Evolutionary conservation across 1,284 basidiomycete genomes (phyloP).

Genomic region (Cutaneotrichosporon spelunceum): DNA sequence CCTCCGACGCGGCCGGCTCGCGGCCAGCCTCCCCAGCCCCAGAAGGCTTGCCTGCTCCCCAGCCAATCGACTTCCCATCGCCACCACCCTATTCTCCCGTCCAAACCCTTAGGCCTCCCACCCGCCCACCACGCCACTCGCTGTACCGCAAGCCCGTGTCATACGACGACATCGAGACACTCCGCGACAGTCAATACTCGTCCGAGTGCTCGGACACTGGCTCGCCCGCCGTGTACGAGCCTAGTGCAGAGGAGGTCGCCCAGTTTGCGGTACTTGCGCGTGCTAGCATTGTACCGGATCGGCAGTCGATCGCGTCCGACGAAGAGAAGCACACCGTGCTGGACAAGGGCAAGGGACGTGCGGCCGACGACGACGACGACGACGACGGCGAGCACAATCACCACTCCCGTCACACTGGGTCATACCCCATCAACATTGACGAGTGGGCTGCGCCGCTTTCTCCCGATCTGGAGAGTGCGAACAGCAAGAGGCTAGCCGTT

Average conservation of each 20-base stretch:
- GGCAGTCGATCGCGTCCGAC: not conserved
- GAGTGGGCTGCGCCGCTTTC: not conserved
- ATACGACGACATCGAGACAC: not conserved
- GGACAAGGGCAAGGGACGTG: not conserved
- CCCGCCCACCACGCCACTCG: not conserved
- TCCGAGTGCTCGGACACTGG: not conserved
- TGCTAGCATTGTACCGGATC: not conserved
- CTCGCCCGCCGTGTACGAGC: not conserved
- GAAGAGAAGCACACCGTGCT: not conserved
- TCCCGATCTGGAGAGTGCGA: too few relatives aligned
- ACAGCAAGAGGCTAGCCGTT: too few relatives aligned
- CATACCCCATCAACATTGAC: slow-evolving; percentile 4
- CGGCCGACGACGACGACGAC: not conserved
- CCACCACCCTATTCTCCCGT: not conserved
- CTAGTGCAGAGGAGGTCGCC: not conserved
- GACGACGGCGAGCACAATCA: not conserved
- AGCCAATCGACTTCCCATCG: too few relatives aligned
- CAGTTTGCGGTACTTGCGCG: not conserved
- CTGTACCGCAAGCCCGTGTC: not conserved
- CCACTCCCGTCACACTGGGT: not conserved
- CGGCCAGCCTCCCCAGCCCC: too few relatives aligned
- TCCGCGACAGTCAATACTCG: not conserved
- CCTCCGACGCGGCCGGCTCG: too few relatives aligned
- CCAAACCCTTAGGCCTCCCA: not conserved
- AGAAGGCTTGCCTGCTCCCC: too few relatives aligned